phyloP scores from a whole-genome alignment of 2,329 filamentous ascomycete species.

The Neofusicoccum parvum region DNA sequence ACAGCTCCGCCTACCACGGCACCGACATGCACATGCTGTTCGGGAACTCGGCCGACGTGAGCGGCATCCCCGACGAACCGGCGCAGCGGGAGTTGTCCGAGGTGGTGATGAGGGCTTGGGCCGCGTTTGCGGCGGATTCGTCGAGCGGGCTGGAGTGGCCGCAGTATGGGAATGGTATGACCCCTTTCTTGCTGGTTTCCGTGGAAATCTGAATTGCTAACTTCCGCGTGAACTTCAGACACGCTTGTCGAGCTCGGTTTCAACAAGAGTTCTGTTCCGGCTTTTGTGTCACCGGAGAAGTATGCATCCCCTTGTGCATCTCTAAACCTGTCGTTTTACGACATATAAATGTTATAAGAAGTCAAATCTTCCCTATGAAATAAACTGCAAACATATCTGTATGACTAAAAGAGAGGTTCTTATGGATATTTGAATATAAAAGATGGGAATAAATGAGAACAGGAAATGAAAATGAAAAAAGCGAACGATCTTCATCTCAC shows the following conservation, averaged over 20 bases:
- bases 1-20: constrained; percentile 41
- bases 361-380: no score
- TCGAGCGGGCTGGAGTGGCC: constrained; percentile 36
- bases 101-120: constrained; percentile 38
- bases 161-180: constrained; percentile 25
- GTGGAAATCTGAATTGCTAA: no score
- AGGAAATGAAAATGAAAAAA: no score
- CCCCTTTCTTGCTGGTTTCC: neutral
- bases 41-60: constrained; percentile 33
- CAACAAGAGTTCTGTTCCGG: neutral
- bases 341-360: neutral
- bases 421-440: no score
- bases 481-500: neutral
- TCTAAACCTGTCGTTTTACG: neutral
- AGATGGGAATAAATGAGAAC: no score
- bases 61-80: constrained; percentile 27
- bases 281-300: neutral
- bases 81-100: constrained; percentile 33
- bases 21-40: constrained; percentile 40
- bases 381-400: no score
- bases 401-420: no score
- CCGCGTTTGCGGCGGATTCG: constrained; percentile 39
- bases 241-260: neutral
- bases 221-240: neutral
- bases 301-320: neutral